phyloP scores from a whole-genome alignment of 768 basidiomycete genomes.

The Dacryopinax primogenitus region DNA sequence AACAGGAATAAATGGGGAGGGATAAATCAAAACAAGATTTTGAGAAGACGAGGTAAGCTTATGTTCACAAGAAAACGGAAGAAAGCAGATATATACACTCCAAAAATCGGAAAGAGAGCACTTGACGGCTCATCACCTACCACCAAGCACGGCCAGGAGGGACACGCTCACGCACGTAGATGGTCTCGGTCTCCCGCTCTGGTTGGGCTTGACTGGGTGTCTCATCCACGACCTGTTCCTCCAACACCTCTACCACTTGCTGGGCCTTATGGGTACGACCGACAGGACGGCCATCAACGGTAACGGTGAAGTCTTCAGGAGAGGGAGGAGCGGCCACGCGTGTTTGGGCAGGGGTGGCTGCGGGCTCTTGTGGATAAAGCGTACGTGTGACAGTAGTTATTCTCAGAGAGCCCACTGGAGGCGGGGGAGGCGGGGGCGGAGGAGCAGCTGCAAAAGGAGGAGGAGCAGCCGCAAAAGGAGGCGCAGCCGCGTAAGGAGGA shows the following conservation, averaged over 20 bases:
- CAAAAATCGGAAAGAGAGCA: neutral
- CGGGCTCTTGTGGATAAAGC: neutral
- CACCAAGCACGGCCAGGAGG: neutral
- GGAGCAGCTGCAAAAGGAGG: neutral
- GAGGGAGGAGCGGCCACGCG: slow-evolving; percentile 16
- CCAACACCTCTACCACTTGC: neutral
- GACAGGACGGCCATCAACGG: neutral
- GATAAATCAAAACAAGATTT: neutral
- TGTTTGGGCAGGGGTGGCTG: slow-evolving; percentile 14
- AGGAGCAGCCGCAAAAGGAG: too few relatives aligned
- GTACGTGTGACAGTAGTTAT: neutral
- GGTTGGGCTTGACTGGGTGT: neutral
- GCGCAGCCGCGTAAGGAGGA: too few relatives aligned
- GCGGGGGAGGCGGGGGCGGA: slow-evolving; percentile 1
- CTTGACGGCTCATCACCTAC: neutral
- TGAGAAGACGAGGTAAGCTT: neutral
- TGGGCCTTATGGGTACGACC: neutral
- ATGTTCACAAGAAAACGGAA: neutral
- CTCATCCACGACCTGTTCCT: neutral
- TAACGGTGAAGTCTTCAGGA: slow-evolving; percentile 13
- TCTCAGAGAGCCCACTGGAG: neutral
- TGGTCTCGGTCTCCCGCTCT: neutral
- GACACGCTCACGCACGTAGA: neutral
- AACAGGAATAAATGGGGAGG: neutral
- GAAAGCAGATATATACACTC: neutral